A percentile compares a stretch with the other conserved stretches of the same genome.
These are phyloP conservation scores for Hyaloscypha bicolor DNA, from an alignment of 495 filamentous ascomycete genomes.

Conservation along the genomic window DNA sequence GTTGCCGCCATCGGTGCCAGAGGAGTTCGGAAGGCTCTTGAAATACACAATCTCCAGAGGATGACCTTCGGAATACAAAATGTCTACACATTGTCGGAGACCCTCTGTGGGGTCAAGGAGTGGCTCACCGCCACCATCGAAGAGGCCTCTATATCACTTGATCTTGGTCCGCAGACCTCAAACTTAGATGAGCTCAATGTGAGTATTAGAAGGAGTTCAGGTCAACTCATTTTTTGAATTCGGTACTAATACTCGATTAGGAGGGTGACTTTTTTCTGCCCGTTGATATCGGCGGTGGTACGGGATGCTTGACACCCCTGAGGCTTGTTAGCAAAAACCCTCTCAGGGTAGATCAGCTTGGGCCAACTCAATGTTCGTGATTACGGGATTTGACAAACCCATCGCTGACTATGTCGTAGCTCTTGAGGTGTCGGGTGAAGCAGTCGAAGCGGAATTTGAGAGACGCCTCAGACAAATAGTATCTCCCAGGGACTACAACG, in stretches of 20 bases:
- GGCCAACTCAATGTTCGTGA: slow-evolving; percentile 12
- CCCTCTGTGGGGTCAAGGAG: slow-evolving; percentile 13
- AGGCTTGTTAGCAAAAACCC: slow-evolving; percentile 11
- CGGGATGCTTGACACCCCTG: slow-evolving; percentile 19
- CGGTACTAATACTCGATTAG: background rate
- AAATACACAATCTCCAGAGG: background rate
- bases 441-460: slow-evolving; percentile 16
- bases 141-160: background rate
- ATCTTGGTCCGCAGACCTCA: slow-evolving; percentile 2
- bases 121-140: slow-evolving; percentile 11
- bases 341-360: slow-evolving; percentile 14
- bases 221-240: background rate
- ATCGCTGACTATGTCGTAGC: slow-evolving; percentile 7
- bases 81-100: slow-evolving; percentile 21
- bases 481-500: background rate
- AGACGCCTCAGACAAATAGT: background rate
- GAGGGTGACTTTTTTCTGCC: slow-evolving; percentile 18
- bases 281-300: slow-evolving; percentile 19
- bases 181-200: slow-evolving; percentile 17
- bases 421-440: slow-evolving; percentile 17
- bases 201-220: background rate
- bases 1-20: slow-evolving; percentile 12
- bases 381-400: background rate
- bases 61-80: slow-evolving; percentile 14
- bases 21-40: slow-evolving; percentile 8